A percentile compares a stretch with the other conserved stretches of the same genome.
phyloP scores from a whole-genome alignment of 2,329 filamentous ascomycete species.

The Cadophora sp. region DNA sequence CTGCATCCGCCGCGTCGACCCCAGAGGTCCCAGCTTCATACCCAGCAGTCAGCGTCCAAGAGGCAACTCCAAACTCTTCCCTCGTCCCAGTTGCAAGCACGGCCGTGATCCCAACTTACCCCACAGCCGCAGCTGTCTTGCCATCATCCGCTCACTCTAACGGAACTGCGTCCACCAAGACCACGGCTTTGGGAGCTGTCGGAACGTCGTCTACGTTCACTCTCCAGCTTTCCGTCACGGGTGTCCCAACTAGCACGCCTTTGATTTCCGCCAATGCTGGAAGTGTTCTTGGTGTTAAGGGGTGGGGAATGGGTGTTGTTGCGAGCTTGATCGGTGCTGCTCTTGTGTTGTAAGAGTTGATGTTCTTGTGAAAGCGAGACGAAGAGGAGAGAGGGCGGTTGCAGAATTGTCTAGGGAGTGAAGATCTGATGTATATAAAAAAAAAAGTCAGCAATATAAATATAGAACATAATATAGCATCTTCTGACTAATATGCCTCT shows the following conservation, averaged over 20 bases:
- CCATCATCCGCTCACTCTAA: constrained; percentile 2
- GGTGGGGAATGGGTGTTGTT: not conserved
- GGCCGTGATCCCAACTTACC: constrained; percentile 2
- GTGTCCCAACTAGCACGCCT: not conserved
- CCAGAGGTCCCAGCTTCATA: constrained; percentile 6
- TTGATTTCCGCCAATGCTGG: not conserved
- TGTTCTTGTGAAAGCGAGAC: not conserved
- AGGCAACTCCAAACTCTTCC: constrained; percentile 3
- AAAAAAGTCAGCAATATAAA: constrained; percentile 3
- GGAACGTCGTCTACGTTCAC: not conserved
- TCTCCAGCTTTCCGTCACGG: not conserved
- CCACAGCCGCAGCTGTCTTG: constrained; percentile 7
- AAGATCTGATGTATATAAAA: not conserved
- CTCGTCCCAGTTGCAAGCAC: not conserved
- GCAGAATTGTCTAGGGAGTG: not conserved
- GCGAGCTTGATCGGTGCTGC: constrained; percentile 10
- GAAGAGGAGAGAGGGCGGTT: no score
- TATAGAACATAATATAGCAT: constrained; percentile 7
- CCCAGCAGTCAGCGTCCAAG: not conserved
- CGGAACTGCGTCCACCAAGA: not conserved
- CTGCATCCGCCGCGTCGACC: not conserved
- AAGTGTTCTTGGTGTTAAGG: constrained; percentile 5
- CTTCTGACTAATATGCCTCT: not conserved
- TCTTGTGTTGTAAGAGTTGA: constrained; percentile 1
- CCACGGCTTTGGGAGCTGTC: not conserved